Conservation (phyloP, 169 alveolate genomes). For the Plasmodium ovale region DNA sequence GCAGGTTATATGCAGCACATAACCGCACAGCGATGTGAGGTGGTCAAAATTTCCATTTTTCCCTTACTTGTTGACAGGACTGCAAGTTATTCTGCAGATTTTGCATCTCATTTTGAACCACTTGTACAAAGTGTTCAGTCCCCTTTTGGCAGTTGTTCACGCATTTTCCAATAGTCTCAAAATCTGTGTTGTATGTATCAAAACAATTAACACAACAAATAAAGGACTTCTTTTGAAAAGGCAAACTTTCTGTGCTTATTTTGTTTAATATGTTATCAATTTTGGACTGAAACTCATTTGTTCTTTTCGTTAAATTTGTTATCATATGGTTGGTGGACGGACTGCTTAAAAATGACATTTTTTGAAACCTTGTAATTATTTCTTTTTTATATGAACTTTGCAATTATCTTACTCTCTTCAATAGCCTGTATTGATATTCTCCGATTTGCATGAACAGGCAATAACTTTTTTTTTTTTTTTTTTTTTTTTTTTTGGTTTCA, state of each 20-base stretch:
- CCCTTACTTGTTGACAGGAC: slow-evolving; percentile 83
- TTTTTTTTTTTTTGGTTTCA: too few species aligned
- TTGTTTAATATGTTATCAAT: slow-evolving; percentile 82
- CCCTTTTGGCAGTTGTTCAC: slow-evolving; percentile 83
- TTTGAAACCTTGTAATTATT: too few species aligned
- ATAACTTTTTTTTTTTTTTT: too few species aligned
- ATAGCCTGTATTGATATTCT: too few species aligned
- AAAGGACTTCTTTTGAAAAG: slow-evolving; percentile 83
- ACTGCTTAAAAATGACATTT: slow-evolving; percentile 67
- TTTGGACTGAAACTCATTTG: slow-evolving; percentile 83
- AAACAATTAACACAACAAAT: slow-evolving; percentile 84
- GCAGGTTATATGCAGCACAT: too few species aligned
- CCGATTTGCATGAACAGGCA: too few species aligned
- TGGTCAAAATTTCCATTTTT: not conserved
- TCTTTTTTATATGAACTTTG: too few species aligned
- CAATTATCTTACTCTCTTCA: too few species aligned
- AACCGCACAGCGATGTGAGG: too few species aligned
- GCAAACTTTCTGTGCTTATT: slow-evolving; percentile 83
- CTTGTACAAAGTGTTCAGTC: slow-evolving; percentile 84
- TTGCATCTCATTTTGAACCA: slow-evolving; percentile 84
- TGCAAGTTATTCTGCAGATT: slow-evolving; percentile 80
- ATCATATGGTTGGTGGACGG: slow-evolving; percentile 70
- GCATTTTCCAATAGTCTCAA: slow-evolving; percentile 84
- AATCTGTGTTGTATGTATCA: slow-evolving; percentile 79
- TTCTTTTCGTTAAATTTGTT: slow-evolving; percentile 78